Evolutionary conservation across 2,329 filamentous ascomycete genomes (phyloP), one percentile per base, ranked within the genome.

Genomic region (Botryotinia convoluta): DNA sequence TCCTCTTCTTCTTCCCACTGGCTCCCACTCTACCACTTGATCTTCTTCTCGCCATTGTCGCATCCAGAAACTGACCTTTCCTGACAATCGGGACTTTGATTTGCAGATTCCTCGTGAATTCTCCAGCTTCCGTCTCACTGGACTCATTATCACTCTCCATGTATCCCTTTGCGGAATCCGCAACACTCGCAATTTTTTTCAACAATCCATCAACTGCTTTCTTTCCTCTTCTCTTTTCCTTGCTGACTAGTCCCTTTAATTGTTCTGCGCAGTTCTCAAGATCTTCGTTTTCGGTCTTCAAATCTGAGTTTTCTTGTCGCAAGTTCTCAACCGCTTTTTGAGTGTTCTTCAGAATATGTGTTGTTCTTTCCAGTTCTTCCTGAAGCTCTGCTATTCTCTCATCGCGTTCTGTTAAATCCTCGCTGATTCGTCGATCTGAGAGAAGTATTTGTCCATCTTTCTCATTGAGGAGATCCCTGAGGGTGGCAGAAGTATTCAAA

Each of bases 371-470:
- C 3, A 89, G 79, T 76, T 89, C 87, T 0, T 75, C 78, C 7
- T 85, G 80, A 29, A 90, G 80, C 79, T 88, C 86, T 2, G 79
- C 71, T 0, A 89, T 84, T 1, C 85, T 81, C 0, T 85, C 84
- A 73, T 90, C 88, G 0, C 86, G 83, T 8, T 86, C 79, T 5
- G 87, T 86, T 0, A 90, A 83, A 0, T 84, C 84, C 0, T 81
- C 79, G 1, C 85, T 87, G 74, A 87, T 84, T 14, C 72, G 32
- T 29, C 74, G 70, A 8, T 39, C 35, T 18, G n/a, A 39, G 42
- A 64, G 60, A 65, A 64, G n/a, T 7, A 72, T 59, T 29, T 72
- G 62, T 1, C 51, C 51, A 44, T 72, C 74, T 57, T 77, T 77
- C 8, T 76, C 73, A 14, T 74, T 74, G 1, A 82, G 69, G 48